Conservation (phyloP, 495 filamentous ascomycete genomes). For the Penicillium flavigenum region DNA sequence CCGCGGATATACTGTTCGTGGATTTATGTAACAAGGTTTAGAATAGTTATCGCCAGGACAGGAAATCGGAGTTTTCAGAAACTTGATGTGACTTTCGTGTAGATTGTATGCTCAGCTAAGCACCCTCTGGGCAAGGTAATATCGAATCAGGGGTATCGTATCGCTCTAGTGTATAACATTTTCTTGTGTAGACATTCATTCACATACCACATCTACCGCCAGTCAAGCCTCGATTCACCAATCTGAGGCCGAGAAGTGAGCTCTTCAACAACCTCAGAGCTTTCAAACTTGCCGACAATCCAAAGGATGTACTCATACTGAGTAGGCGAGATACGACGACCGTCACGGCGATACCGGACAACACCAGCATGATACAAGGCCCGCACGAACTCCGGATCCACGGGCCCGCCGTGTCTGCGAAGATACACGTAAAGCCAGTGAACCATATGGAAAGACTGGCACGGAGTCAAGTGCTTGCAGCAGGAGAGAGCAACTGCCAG, state of each 20-base stretch:
- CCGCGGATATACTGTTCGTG: not conserved
- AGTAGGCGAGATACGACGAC: conserved; percentile 24
- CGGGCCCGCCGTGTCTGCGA: conserved; percentile 36
- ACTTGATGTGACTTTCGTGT: not conserved
- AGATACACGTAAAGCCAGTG: conserved; percentile 44
- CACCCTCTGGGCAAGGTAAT: not conserved
- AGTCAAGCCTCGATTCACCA: conserved; percentile 3
- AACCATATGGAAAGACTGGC: conserved; percentile 39
- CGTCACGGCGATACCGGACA: conserved; percentile 38
- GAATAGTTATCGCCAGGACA: not conserved
- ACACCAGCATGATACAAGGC: conserved; percentile 51
- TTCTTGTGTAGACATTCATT: not conserved
- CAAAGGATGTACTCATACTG: conserved; percentile 41
- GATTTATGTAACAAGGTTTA: conserved; percentile 5
- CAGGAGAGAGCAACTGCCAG: conserved; percentile 39
- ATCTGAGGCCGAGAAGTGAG: conserved; percentile 18
- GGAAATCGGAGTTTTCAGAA: not conserved
- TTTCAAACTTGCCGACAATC: conserved; percentile 37
- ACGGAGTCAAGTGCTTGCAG: conserved; percentile 32
- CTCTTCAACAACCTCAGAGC: conserved; percentile 30
- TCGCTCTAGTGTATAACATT: conserved; percentile 1
- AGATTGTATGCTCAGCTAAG: not conserved
- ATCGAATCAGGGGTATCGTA: conserved; percentile 10
- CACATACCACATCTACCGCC: not conserved
- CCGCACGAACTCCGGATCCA: conserved; percentile 40